Base-by-base conservation (phyloP, 2,329 filamentous ascomycete genomes). In the Elsinoe necatrix region DNA sequence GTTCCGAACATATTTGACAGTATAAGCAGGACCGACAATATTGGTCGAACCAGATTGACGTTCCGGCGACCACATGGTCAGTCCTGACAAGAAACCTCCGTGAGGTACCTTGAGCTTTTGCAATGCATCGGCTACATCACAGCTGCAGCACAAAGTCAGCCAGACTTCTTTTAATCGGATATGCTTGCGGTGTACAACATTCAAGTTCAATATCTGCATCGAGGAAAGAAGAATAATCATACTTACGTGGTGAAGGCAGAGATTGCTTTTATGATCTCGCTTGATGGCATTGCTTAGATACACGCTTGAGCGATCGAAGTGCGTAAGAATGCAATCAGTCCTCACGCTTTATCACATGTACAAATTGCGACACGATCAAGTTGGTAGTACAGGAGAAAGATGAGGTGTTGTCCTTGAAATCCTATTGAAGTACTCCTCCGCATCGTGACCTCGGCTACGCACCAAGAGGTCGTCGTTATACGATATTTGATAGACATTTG, bases 11-110 rank as follows among this genome's bases (percentile, higher is more conserved):
- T 79, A 80, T 60, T 75, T 71, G 52, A 81, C 78, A 0, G 77
- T 81, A 61, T 78, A 80, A 4, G 77, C 79, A 9, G 75, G 77
- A 3, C 79, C 79, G 18, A 78, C 70, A 56, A 81, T 77, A 65
- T 78, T 80, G 39, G 77, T 77, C 9, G 68, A 60, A 4, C 77
- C 77, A 18, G 71, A 71, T 67, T 80, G 77, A 37, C 74, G 73
- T 51, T 72, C 66, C 1, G 79, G 78, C 2, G 78, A 81, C 71
- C 73, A 80, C 72, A 81, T 76, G 23, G 74, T 77, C 48, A 81
- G 67, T 11, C 77, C 77, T 1, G 75, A 71, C 1, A 81, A 70
- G 65, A 81, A 82, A 42, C 79, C 79, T 60, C 78, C 78, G 61
- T 78, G 60, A 7, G 66, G 62, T 1, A 67, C 62, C 57, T 66